Evolutionary conservation across 2,329 filamentous ascomycete species (phyloP).

Genomic region (Knufia petricola): DNA sequence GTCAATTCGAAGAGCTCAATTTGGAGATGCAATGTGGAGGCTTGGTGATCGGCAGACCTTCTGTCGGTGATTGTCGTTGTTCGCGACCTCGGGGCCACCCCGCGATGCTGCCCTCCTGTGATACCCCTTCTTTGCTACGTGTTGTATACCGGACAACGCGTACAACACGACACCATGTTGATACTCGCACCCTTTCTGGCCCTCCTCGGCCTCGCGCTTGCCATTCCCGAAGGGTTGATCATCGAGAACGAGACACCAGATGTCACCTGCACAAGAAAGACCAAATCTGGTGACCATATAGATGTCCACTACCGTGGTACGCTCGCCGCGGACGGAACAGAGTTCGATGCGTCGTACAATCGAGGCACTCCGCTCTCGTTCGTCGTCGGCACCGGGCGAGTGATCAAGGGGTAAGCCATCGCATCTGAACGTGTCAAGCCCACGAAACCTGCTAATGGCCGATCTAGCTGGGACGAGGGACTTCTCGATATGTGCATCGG

Average conservation of each 20-base stretch:
- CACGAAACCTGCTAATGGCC: conserved; percentile 25
- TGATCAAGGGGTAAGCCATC: conserved; percentile 70
- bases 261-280: conserved; percentile 66
- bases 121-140: too few relatives aligned
- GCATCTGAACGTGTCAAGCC: background rate
- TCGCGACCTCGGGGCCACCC: too few relatives aligned
- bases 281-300: conserved; percentile 64
- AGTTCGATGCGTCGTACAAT: conserved; percentile 81
- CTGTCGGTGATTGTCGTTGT: too few relatives aligned
- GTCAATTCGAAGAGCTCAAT: too few relatives aligned
- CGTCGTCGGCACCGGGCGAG: conserved; percentile 66
- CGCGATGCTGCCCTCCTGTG: too few relatives aligned
- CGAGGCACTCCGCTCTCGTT: conserved; percentile 68
- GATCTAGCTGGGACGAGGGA: conserved; percentile 69
- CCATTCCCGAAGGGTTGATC: conserved; percentile 52
- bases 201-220: conserved; percentile 31
- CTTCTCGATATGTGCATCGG: conserved; percentile 91
- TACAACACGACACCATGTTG: too few relatives aligned
- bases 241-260: conserved; percentile 67
- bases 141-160: too few relatives aligned
- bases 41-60: too few relatives aligned
- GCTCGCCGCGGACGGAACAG: conserved; percentile 58
- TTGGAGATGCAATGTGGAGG: too few relatives aligned
- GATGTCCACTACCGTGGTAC: conserved; percentile 84
- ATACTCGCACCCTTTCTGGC: conserved; percentile 33